Percentiles rank a stretch among this genome's conserved stretches.
Evolutionary conservation across 2,329 filamentous ascomycete species (phyloP).

Genomic region (Akanthomyces dipterigenus): DNA sequence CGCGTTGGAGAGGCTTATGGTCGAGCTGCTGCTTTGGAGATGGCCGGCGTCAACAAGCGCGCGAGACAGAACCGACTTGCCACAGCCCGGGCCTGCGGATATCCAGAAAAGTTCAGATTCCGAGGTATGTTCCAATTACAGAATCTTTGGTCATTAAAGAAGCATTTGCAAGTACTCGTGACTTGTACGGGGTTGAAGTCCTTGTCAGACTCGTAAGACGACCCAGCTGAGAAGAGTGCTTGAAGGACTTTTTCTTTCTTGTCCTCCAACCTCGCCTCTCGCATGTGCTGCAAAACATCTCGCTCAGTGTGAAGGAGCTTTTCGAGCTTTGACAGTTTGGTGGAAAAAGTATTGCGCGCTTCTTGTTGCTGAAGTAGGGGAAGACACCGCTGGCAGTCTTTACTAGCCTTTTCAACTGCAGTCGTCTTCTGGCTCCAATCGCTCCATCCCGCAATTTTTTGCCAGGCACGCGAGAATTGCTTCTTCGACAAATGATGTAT

Average conservation of each 20-base stretch:
- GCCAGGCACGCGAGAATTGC: not conserved
- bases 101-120: not conserved
- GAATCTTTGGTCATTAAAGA: not conserved
- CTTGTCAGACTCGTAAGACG: not conserved
- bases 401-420: not conserved
- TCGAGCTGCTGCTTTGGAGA: constrained; percentile 13
- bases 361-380: not conserved
- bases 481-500: constrained; percentile 5
- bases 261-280: not conserved
- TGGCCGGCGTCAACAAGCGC: constrained; percentile 25
- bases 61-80: constrained; percentile 32
- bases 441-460: not conserved
- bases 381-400: not conserved
- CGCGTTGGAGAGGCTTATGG: not conserved
- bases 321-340: not conserved
- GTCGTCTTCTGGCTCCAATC: not conserved
- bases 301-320: not conserved
- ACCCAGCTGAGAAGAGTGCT: not conserved
- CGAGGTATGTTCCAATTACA: not conserved
- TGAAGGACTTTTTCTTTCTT: not conserved
- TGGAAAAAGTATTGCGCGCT: not conserved
- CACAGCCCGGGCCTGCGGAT: constrained; percentile 32
- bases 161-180: not conserved
- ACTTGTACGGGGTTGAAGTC: not conserved
- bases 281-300: not conserved